Evolutionary conservation across 306 rosid genomes (phyloP).

Genomic region (Begonia fuchsioides): DNA sequence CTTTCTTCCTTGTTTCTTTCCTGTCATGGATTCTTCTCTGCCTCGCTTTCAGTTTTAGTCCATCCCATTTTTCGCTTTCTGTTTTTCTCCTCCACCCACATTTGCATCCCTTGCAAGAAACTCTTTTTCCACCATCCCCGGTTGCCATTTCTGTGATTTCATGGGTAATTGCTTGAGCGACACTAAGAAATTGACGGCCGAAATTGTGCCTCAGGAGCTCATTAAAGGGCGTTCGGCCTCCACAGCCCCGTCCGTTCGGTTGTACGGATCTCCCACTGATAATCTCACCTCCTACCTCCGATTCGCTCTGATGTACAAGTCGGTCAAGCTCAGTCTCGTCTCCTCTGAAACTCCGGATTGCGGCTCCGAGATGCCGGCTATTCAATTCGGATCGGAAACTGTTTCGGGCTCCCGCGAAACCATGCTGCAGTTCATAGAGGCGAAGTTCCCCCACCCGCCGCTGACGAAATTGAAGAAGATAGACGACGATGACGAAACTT

Average conservation of each 20-base stretch:
- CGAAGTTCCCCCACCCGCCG: conserved; percentile 44
- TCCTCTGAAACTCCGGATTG: conserved; percentile 18
- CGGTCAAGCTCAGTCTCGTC: conserved; percentile 29
- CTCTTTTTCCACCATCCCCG: not conserved
- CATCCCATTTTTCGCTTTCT: conserved; percentile 2
- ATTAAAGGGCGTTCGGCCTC: conserved; percentile 9
- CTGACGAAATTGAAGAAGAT: conserved; percentile 2
- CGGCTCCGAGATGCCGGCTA: conserved; percentile 23
- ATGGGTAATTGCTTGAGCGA: conserved; percentile 58
- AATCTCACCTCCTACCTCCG: conserved; percentile 51
- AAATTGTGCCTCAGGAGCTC: conserved; percentile 57
- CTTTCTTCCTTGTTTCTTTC: conserved; percentile 1
- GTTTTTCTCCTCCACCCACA: not conserved
- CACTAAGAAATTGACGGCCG: conserved; percentile 51
- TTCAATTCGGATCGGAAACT: conserved; percentile 51
- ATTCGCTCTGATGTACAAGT: conserved; percentile 49
- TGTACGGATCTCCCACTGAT: conserved; percentile 48
- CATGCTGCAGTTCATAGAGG: conserved; percentile 40
- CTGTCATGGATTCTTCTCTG: not conserved
- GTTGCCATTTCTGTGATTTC: not conserved
- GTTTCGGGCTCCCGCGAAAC: conserved; percentile 52
- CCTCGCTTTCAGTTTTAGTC: not conserved
- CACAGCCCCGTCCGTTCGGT: conserved; percentile 28
- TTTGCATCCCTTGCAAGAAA: not conserved
- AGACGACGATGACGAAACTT: conserved; percentile 17